Evolutionary conservation across 2,329 filamentous ascomycete species (phyloP), one percentile per base, ranked within the genome.

Genomic region (Corinectria fuckeliana): DNA sequence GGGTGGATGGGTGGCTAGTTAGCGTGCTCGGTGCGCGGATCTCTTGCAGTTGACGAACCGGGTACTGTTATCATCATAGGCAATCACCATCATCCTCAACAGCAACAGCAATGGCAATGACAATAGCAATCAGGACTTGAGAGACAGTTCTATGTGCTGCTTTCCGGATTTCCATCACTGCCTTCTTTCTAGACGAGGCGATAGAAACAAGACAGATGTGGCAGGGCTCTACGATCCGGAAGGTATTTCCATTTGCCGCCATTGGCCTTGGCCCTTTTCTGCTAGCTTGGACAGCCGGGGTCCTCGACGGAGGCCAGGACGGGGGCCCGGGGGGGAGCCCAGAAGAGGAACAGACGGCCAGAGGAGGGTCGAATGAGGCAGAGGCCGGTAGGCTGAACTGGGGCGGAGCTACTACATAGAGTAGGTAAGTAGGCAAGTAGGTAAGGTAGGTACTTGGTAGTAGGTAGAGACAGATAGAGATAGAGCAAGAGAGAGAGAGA

Each of bases 351-450:
- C 58, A 53, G 50, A 53, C 60, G 45, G 38, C 58, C 30, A 47
- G 50, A 60, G 42, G 53, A 26, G 54, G 51, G 42, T 50, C 56
- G 42, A 41, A 38, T 28, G 55, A 16, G 45, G 48, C 61, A 59
- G 45, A 47, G 50, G 36, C 42, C 54, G 57, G n/a, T n/a, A n/a
- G 60, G 64, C 66, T 69, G 64, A 67, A 63, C 58, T 55, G 32
- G 56, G 32, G 36, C 44, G 34, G 21, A 20, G 23, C 26, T 30
- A n/a, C 26, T 6, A 9, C 32, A 16, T 16, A 34, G 32, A 16
- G 32, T 36, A 32, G 30, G 30, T 32, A 14, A n/a, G 32, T 16
- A 8, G 32, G n/a, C 2, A 6, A 34, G 32, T 16, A 36, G n/a
- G n/a, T 36, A 36, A n/a, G 18, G 32, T 36, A 36, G 32, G 10